Percentiles rank a stretch among this genome's conserved stretches.
Conservation (phyloP, 2,329 filamentous ascomycete genomes). For the Aspergillus sp. region DNA sequence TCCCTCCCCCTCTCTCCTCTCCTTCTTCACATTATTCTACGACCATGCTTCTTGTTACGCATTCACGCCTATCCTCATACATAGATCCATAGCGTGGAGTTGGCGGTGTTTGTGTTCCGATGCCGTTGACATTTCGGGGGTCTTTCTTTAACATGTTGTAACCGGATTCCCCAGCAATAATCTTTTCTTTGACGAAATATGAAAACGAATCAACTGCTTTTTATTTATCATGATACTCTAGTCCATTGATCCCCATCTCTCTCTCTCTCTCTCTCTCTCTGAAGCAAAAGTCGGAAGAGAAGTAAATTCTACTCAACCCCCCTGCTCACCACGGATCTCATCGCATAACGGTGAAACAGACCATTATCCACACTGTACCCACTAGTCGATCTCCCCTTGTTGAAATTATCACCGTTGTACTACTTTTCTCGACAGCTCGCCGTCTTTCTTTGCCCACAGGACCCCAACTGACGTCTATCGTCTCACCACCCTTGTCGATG, state of each 20-base stretch:
- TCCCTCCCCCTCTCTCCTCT: slow-evolving; percentile 2
- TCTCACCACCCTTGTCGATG: slow-evolving; percentile 16
- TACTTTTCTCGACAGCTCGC: background rate
- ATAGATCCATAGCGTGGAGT: slow-evolving; percentile 31
- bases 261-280: no score
- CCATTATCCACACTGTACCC: no score
- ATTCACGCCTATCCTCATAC: slow-evolving; percentile 3
- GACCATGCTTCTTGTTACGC: slow-evolving; percentile 4
- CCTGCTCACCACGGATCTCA: background rate
- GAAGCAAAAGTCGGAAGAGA: background rate
- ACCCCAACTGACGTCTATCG: slow-evolving; percentile 1
- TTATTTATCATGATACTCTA: background rate
- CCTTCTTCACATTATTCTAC: slow-evolving; percentile 1
- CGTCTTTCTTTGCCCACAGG: background rate
- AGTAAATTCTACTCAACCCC: background rate
- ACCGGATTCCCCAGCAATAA: background rate
- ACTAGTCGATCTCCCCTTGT: background rate
- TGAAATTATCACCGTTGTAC: background rate
- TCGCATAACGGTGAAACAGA: background rate
- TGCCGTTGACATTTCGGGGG: background rate
- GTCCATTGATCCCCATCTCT: no score
- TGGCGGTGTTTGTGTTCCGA: slow-evolving; percentile 24
- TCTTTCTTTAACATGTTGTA: background rate
- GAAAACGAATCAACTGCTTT: background rate
- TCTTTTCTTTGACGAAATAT: background rate